Evolutionary conservation across 345 rosid species (phyloP), one percentile per base, ranked within the genome.

Genomic region (Gossypioides kirkii): DNA sequence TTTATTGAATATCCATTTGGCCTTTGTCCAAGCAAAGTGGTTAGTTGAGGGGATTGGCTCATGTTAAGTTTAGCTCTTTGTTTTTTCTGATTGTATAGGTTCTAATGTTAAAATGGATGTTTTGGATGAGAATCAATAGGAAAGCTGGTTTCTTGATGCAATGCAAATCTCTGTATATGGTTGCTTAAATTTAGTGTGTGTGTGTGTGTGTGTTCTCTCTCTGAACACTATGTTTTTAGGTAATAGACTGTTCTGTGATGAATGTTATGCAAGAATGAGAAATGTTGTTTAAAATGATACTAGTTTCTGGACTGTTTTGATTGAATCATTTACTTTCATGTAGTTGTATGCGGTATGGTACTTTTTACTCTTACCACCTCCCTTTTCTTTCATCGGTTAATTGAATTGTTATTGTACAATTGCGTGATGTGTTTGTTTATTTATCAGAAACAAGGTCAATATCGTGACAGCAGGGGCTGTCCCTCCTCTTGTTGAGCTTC

Each of bases 381-480:
- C 69, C 13, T 42, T 45, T 56, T 32, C 14, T 52, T 69, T 69
- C 23, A n/a, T 69, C 13, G 16, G 16, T 49, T 50, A 32, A 16
- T 68, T 20, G 46, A 22, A 22, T 23, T 13, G 69, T 16, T 55
- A 55, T 23, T 28, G 14, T 71, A 22, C 9, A 20, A 18, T 20
- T 54, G 16, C 13, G 13, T 11, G 6, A 54, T 46, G 10, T 11
- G 7, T 6, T 36, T 22, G 16, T 38, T 13, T 38, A 36, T 32
- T 46, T 75, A 55, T 62, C 87, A 91, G 97, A 77, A 91, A 89
- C 82, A 91, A 91, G 85, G 83, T 86, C 65, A 84, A 83, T 78
- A 91, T 89, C 72, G 97, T 83, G 70, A 80, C 84, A 18, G 89
- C 88, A 0, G 97, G 97, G 11, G 97, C 90, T 4, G 53, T 89